Evolutionary conservation across 306 rosid genomes (phyloP), one percentile per base, ranked within the genome.

Genomic region (Begonia loranthoides): DNA sequence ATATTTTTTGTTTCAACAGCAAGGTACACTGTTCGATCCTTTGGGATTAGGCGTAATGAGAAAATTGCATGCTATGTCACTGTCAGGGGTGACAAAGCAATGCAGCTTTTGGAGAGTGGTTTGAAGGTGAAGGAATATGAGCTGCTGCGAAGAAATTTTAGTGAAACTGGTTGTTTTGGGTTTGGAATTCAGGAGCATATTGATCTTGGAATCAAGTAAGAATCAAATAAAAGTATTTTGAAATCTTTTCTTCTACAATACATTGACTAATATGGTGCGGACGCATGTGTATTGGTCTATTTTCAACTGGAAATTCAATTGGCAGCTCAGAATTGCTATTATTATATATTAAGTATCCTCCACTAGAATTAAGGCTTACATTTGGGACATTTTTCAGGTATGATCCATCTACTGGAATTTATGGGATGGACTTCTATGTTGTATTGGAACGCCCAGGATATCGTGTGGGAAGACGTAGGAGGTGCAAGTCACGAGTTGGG

Each of bases 41-140:
- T 82, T 49, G 95, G 93, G 9, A 87, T 87, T 47, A 77, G 93
- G 49, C 69, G 87, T 54, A 87, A 87, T 63, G 95, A 87, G 49
- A 87, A 87, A 77, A 87, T 87, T 66, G 95, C 93, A 0, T 87
- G 95, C 78, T 73, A 87, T 56, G 95, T 87, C 22, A 87, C 89
- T 56, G 93, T 79, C 6, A 77, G 89, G 66, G 93, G 93, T 13
- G 95, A 87, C 12, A 87, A 87, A 73, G 95, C 95, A 1, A 82
- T 82, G 83, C 89, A 82, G 46, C 93, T 82, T 16, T 66, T 82
- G 77, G 95, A 87, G 65, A 82, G 89, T 65, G 95, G 95, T 2
- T 65, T 87, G 57, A 82, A 87, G 76, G 89, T 79, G 41, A 87
- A 82, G 70, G 95, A 82, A 52, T 82, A 79, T 52, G 93, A 87